Evolutionary conservation across 2,329 filamentous ascomycete genomes (phyloP), one percentile per base, ranked within the genome.

Genomic region (Didymella keratinophila): DNA sequence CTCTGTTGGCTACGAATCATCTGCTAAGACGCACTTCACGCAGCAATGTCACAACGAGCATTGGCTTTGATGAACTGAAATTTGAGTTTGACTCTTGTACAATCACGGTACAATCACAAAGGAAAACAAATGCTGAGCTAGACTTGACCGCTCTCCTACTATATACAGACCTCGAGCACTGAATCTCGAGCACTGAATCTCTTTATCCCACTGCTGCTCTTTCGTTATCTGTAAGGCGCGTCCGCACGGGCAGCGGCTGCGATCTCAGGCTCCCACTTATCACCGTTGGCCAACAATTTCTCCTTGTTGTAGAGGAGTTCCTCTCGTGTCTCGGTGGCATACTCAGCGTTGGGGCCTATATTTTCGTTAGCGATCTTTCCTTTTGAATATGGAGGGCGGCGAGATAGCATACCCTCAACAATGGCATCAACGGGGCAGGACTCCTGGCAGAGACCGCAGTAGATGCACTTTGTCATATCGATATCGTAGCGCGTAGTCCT

Each of bases 391-490:
- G 11, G 8, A 20, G 20, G 34, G 14, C 39, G 34, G 11, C 3
- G 78, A 82, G 75, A 7, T 27, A 6, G 78, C 83, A 74, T 75
- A 86, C 85, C 86, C 78, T 91, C 89, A 58, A 92, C 89, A 78
- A 92, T 99, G 60, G 95, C 95, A 81, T 99, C 95, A 54, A 99
- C 95, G 43, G 95, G 95, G 82, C 95, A 99, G 66, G 92, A 96
- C 84, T 99, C 95, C 83, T 97, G 94, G 87, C 95, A 98, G 83
- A 96, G 96, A 50, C 95, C 95, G 79, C 95, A 98, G 87, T 98
- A 99, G 81, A 99, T 99, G 83, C 95, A 99, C 86, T 99, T 99
- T 75, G 95, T 98, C 95, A 99, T 99, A 82, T 99, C 95, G 76
- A 99, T 97, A 78, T 99, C 95, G 82, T 99, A 99, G 77, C 94